Evolutionary conservation across 1,139 yeast species (phyloP).

Genomic region (Suhomyces guaymorum): DNA sequence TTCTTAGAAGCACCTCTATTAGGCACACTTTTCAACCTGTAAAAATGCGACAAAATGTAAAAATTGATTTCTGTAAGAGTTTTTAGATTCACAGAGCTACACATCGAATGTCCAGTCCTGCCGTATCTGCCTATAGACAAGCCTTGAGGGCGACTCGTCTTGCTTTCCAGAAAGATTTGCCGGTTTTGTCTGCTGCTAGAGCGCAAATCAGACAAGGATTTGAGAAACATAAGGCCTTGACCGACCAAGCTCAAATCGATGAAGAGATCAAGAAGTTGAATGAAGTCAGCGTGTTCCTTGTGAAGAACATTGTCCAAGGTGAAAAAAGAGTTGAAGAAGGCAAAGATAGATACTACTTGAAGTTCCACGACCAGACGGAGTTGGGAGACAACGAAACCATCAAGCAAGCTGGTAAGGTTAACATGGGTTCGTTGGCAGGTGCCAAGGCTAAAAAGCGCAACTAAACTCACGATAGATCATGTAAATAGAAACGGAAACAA

Average conservation of each 20-base stretch:
- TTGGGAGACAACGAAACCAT: constrained; percentile 80
- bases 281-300: constrained; percentile 68
- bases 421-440: constrained; percentile 48
- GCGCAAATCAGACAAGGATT: constrained; percentile 63
- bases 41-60: not conserved
- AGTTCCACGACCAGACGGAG: constrained; percentile 80
- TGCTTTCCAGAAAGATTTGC: constrained; percentile 62
- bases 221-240: constrained; percentile 31
- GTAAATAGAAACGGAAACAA: constrained; percentile 10
- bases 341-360: constrained; percentile 45
- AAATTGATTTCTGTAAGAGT: constrained; percentile 1
- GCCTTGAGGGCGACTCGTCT: constrained; percentile 70
- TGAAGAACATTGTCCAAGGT: constrained; percentile 85
- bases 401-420: constrained; percentile 32
- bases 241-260: constrained; percentile 38
- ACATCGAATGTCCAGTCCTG: constrained; percentile 10
- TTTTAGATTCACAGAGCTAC: no score
- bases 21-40: not conserved
- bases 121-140: constrained; percentile 60
- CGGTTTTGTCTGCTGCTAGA: constrained; percentile 63
- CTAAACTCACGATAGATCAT: constrained; percentile 7
- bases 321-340: constrained; percentile 44
- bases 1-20: no score
- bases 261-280: constrained; percentile 63
- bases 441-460: constrained; percentile 31